Evolutionary conservation across 352 stramenopile species (phyloP).

Genomic region (Phytopythium helicoides): DNA sequence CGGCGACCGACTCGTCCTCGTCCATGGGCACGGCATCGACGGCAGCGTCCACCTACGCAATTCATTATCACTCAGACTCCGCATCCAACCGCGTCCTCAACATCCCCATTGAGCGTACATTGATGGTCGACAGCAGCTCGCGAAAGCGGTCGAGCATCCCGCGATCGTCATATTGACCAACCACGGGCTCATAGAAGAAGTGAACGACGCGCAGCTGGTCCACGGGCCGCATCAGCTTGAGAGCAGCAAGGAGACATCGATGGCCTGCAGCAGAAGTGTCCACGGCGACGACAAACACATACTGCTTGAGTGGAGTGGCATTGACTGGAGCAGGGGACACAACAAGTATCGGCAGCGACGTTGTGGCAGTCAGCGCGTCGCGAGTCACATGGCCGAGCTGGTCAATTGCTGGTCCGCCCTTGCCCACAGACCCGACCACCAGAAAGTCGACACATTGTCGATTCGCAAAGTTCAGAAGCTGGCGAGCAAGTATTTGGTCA

Average conservation of each 20-base stretch:
- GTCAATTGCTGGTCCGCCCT: slow-evolving; percentile 50
- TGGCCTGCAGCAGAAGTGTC: slow-evolving; percentile 20
- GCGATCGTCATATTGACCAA: slow-evolving; percentile 32
- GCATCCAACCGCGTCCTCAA: neutral
- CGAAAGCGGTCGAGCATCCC: slow-evolving; percentile 29
- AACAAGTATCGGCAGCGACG: slow-evolving; percentile 28
- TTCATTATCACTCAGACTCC: neutral
- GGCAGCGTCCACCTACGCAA: slow-evolving; percentile 28
- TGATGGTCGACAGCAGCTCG: slow-evolving; percentile 23
- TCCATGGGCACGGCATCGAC: slow-evolving; percentile 43
- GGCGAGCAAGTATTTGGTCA: slow-evolving; percentile 14
- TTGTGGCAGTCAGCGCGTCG: slow-evolving; percentile 29
- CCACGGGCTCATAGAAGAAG: slow-evolving; percentile 51
- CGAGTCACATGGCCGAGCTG: slow-evolving; percentile 58
- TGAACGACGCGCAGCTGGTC: slow-evolving; percentile 54
- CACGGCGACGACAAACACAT: slow-evolving; percentile 57
- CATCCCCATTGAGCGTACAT: slow-evolving; percentile 8
- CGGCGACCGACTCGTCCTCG: slow-evolving; percentile 30
- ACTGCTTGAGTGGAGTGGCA: slow-evolving; percentile 31
- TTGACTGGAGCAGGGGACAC: slow-evolving; percentile 52
- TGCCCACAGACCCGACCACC: slow-evolving; percentile 54
- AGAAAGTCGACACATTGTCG: slow-evolving; percentile 40
- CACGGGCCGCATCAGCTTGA: slow-evolving; percentile 52
- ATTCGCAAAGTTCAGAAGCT: slow-evolving; percentile 31
- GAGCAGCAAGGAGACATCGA: slow-evolving; percentile 40